Base-by-base conservation (phyloP, 129 eudicot genomes). In the Helichrysum umbraculigerum region DNA sequence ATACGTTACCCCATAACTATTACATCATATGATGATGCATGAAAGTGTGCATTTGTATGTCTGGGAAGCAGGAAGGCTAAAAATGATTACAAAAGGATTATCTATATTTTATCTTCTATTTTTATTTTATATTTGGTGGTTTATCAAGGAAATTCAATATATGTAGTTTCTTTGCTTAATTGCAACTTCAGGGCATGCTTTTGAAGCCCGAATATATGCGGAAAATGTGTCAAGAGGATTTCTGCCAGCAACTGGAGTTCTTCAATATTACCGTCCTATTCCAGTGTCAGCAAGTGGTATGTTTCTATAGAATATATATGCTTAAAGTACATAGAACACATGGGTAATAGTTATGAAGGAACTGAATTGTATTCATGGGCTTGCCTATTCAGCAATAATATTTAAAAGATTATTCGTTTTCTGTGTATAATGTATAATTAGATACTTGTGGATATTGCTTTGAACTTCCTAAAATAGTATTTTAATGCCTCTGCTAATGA, bases 191-290 rank as follows among this genome's bases (percentile, higher is more conserved):
- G 99, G 99, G 21, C 99, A 95, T 84, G 96, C 99, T 75, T 95
- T 95, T 85, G 99, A 95, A 86, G 96, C 99, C 81, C 90, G 99
- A 29, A 91, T 95, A 84, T 95, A 95, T 77, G 99, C 99, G 71
- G 99, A 95, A 86, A 95, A 89, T 82, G 99, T 91, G 80, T 89
- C 90, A 34, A 95, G 86, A 82, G 97, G 99, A 51, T 95, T 95
- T 85, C 92, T 95, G 33, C 99, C 99, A 37, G 99, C 99, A 65
- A 89, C 97, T 57, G 99, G 99, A 22, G 89, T 87, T 79, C 97
- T 95, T 80, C 92, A 95, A 72, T 92, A 95, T 76, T 95, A 87
- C 85, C 85, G 81, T 59, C 94, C 96, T 19, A 88, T 91, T 78
- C 88, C 90, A 70, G 88, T 63, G 44, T 89, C 97, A 71, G 80